phyloP scores from a whole-genome alignment of 2,329 filamentous ascomycete species.

The Neodidymelliopsis sp. region DNA sequence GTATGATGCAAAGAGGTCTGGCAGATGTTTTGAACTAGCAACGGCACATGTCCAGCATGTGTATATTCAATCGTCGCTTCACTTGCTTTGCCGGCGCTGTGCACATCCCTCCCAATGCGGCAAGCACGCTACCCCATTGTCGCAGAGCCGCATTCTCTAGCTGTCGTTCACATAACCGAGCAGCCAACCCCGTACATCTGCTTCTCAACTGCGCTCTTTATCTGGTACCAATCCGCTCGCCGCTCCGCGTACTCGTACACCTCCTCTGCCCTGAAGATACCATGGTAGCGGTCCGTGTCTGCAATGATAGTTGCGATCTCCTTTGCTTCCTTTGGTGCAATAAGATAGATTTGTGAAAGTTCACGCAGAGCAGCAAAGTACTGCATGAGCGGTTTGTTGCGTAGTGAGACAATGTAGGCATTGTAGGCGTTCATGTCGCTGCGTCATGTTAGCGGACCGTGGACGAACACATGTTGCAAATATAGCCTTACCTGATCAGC shows the following conservation, averaged over 20 bases:
- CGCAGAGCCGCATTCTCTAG: conserved; percentile 12
- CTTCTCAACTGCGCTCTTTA: conserved; percentile 87
- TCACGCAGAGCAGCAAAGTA: conserved; percentile 94
- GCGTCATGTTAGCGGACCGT: background rate
- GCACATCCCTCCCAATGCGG: conserved; percentile 24
- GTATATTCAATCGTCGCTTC: conserved; percentile 5
- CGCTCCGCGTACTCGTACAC: conserved; percentile 97
- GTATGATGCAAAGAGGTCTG: too few relatives aligned
- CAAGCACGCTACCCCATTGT: conserved; percentile 18
- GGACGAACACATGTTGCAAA: background rate
- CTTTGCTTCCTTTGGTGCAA: conserved; percentile 85
- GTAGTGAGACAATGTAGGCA: conserved; percentile 79
- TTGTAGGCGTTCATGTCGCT: conserved; percentile 97
- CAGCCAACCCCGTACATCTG: conserved; percentile 98
- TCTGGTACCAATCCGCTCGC: conserved; percentile 92
- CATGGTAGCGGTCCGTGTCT: conserved; percentile 86
- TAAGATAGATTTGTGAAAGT: conserved; percentile 93
- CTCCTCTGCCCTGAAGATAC: conserved; percentile 93
- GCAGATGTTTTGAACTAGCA: background rate
- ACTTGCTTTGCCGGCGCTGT: conserved; percentile 19
- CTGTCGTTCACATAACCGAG: conserved; percentile 70
- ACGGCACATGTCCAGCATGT: background rate
- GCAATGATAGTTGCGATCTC: conserved; percentile 96
- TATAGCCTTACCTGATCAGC: conserved; percentile 70
- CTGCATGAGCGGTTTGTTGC: conserved; percentile 81